phyloP scores from a whole-genome alignment of 257 asterid species.

The Dorcoceras hygrometricum region DNA sequence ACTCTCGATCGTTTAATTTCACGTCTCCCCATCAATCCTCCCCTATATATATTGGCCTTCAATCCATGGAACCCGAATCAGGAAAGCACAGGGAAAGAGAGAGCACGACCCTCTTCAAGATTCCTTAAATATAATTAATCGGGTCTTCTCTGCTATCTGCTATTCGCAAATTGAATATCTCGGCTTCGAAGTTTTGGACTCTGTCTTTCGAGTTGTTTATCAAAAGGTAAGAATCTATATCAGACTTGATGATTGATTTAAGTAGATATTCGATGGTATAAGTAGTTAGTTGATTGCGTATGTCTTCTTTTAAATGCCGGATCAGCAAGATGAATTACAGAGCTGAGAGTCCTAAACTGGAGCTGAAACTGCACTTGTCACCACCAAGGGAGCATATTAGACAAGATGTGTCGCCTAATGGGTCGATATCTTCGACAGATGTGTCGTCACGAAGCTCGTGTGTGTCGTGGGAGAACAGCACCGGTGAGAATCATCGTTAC shows the following conservation, averaged over 20 bases:
- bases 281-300: no score
- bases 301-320: no score
- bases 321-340: constrained; percentile 35
- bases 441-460: constrained; percentile 41
- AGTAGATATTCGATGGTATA: no score
- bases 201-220: constrained; percentile 11
- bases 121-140: neutral
- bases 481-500: constrained; percentile 13
- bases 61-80: constrained; percentile 23
- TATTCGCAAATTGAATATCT: constrained; percentile 8
- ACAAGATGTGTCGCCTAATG: constrained; percentile 17
- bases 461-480: constrained; percentile 39
- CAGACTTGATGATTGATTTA: neutral
- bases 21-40: constrained; percentile 17
- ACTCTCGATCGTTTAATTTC: constrained; percentile 35
- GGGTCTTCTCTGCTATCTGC: neutral
- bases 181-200: constrained; percentile 16
- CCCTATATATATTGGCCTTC: constrained; percentile 32
- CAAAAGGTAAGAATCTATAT: constrained; percentile 25
- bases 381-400: constrained; percentile 32
- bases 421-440: constrained; percentile 32
- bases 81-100: neutral
- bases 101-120: constrained; percentile 11
- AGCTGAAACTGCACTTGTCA: constrained; percentile 40
- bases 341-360: constrained; percentile 33